phyloP scores from a whole-genome alignment of 371 early-diverging fungal species.

The Mucor circinelloides region DNA sequence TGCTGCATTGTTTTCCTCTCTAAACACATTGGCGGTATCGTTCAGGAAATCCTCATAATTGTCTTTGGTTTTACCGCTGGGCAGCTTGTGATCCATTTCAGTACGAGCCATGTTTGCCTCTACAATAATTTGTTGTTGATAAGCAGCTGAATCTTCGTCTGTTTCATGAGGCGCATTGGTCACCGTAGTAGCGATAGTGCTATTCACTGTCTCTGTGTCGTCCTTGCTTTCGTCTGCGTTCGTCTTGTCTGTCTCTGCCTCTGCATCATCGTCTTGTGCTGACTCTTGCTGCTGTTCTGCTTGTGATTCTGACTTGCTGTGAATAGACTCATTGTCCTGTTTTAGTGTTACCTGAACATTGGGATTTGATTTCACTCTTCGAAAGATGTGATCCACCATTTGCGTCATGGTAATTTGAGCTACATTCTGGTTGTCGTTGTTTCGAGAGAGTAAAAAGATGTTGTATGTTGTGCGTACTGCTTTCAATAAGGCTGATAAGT shows the following conservation, averaged over 20 bases:
- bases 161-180: conserved; percentile 6
- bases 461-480: conserved; percentile 81
- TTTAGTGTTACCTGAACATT: conserved; percentile 5
- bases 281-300: background rate
- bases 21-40: conserved; percentile 49
- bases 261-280: background rate
- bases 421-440: conserved; percentile 78
- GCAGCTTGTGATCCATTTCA: conserved; percentile 46
- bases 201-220: background rate
- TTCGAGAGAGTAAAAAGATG: conserved; percentile 71
- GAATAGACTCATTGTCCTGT: background rate
- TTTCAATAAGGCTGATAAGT: conserved; percentile 77
- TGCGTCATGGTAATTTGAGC: conserved; percentile 89
- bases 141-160: conserved; percentile 18
- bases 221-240: background rate
- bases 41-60: conserved; percentile 51
- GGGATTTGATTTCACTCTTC: conserved; percentile 52
- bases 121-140: conserved; percentile 51
- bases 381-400: conserved; percentile 87
- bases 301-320: background rate
- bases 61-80: conserved; percentile 39
- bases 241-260: background rate
- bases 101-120: conserved; percentile 54
- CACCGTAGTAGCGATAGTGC: background rate
- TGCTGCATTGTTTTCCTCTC: conserved; percentile 33